phyloP scores from a whole-genome alignment of 2,329 filamentous ascomycete species.

The Fusarium sp. region DNA sequence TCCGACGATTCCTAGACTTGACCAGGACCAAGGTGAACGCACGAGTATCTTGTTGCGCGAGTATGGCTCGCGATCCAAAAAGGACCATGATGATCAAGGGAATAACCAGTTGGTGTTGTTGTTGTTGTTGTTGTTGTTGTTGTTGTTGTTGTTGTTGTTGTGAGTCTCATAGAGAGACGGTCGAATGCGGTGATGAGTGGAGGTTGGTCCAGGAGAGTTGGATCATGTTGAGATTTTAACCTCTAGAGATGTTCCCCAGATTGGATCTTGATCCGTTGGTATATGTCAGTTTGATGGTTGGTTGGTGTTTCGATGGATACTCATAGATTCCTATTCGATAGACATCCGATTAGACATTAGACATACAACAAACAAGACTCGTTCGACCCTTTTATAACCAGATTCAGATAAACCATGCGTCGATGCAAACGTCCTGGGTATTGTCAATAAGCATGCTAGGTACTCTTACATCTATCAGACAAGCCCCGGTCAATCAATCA shows the following conservation, averaged over 20 bases:
- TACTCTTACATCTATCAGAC: constrained; percentile 12
- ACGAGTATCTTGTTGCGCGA: constrained; percentile 2
- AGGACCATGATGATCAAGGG: not conserved
- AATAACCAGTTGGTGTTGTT: not conserved
- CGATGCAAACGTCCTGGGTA: constrained; percentile 14
- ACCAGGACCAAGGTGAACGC: not conserved
- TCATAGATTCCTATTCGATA: not conserved
- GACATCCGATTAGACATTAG: constrained; percentile 12
- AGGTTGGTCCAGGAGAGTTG: not conserved
- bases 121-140: not conserved
- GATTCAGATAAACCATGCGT: not conserved
- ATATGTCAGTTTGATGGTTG: not conserved
- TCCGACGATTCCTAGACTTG: not conserved
- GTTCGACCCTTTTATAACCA: constrained; percentile 6
- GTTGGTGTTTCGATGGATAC: not conserved
- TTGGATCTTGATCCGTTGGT: not conserved
- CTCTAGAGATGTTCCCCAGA: not conserved
- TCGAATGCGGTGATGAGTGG: not conserved
- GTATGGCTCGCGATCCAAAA: not conserved
- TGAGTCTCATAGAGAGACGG: constrained; percentile 6
- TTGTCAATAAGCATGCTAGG: constrained; percentile 22
- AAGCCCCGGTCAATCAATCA: not conserved
- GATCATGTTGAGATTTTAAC: not conserved
- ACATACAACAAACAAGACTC: not conserved
- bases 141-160: not conserved